A percentile compares a stretch with the other conserved stretches of the same genome.
phyloP scores from a whole-genome alignment of 2,329 filamentous ascomycete genomes.

The Ophiostoma populinum region DNA sequence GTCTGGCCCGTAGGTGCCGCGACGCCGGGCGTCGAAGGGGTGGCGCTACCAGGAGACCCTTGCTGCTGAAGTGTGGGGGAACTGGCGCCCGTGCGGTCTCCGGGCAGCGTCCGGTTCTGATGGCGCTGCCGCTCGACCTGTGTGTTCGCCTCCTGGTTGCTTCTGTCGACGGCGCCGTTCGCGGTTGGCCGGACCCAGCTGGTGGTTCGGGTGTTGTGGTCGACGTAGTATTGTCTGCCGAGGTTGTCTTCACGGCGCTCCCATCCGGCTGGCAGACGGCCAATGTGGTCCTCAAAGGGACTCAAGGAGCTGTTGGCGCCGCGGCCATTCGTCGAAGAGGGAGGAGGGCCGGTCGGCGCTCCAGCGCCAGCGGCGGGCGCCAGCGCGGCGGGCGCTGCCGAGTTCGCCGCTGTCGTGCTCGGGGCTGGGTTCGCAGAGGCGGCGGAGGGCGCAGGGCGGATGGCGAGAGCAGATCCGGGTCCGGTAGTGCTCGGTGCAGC shows the following conservation, averaged over 20 bases:
- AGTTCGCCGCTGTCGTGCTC: not conserved
- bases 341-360: slow-evolving; percentile 19
- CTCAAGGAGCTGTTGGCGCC: slow-evolving; percentile 52
- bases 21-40: too few species aligned
- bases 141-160: slow-evolving; percentile 73
- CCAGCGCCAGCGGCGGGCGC: slow-evolving; percentile 25
- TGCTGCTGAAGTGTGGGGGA: slow-evolving; percentile 60
- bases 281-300: slow-evolving; percentile 92
- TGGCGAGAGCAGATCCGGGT: slow-evolving; percentile 21
- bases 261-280: slow-evolving; percentile 82
- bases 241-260: slow-evolving; percentile 90
- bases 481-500: slow-evolving; percentile 23
- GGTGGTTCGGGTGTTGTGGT: slow-evolving; percentile 91
- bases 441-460: slow-evolving; percentile 30
- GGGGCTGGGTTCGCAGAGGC: slow-evolving; percentile 16
- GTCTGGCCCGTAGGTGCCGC: too few species aligned
- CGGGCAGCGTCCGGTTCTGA: slow-evolving; percentile 86
- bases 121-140: slow-evolving; percentile 86
- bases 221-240: slow-evolving; percentile 92
- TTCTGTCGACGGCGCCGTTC: slow-evolving; percentile 60
- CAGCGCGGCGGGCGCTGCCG: slow-evolving; percentile 12
- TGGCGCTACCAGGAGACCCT: too few species aligned
- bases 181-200: slow-evolving; percentile 87
- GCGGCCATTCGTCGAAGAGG: too few species aligned
- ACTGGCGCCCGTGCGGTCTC: slow-evolving; percentile 84